A percentile compares a stretch with the other conserved stretches of the same genome.
phyloP scores from a whole-genome alignment of 148 eudicot genomes.

The Drosera capensis region DNA sequence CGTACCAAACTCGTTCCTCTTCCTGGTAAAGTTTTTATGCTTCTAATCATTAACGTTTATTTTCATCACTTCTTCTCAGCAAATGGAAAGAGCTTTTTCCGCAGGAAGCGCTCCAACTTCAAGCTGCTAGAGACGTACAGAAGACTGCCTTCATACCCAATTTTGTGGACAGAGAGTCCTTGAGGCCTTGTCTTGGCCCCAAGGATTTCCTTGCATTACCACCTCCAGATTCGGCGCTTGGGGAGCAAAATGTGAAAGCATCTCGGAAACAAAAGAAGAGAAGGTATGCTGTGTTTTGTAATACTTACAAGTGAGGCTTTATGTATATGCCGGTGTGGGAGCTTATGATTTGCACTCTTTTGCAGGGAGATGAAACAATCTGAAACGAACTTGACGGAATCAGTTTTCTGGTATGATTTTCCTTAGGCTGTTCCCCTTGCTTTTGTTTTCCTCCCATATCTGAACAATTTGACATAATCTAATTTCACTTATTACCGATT shows the following conservation, averaged over 20 bases:
- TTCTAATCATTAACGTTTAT: not conserved
- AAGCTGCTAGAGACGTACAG: constrained; percentile 36
- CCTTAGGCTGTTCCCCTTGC: not conserved
- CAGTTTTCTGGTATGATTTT: constrained; percentile 7
- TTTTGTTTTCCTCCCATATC: not conserved
- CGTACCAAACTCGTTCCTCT: no score
- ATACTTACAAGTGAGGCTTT: not conserved
- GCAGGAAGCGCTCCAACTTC: constrained; percentile 35
- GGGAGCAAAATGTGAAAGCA: constrained; percentile 13
- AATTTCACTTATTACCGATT: not conserved
- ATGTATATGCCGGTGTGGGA: not conserved
- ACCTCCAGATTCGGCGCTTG: constrained; percentile 13
- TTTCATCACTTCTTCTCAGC: constrained; percentile 18
- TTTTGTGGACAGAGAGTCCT: constrained; percentile 79
- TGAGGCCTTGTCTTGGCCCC: constrained; percentile 64
- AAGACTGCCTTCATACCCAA: constrained; percentile 51
- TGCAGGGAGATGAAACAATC: constrained; percentile 7
- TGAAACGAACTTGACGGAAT: constrained; percentile 2
- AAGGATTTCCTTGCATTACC: constrained; percentile 40
- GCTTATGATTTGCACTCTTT: constrained; percentile 1
- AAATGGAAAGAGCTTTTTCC: constrained; percentile 69
- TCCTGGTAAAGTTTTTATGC: not conserved
- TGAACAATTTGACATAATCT: not conserved
- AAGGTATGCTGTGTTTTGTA: constrained; percentile 11
- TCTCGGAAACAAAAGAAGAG: constrained; percentile 16